phyloP scores from a whole-genome alignment of 495 filamentous ascomycete genomes.

The Hyaloscypha variabilis region DNA sequence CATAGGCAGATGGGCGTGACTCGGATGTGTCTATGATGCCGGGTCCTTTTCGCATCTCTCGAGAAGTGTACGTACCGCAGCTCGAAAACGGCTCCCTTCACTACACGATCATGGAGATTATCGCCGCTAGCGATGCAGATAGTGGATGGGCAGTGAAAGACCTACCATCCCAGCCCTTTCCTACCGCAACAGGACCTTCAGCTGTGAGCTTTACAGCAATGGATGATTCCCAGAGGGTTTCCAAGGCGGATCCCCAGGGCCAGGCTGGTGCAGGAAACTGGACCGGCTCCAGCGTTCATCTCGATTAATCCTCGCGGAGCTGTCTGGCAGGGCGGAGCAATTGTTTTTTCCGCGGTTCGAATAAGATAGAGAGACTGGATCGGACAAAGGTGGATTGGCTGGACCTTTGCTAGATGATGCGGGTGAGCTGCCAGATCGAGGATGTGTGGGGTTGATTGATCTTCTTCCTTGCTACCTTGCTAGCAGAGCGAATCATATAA shows the following conservation, averaged over 20 bases:
- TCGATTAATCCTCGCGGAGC: constrained; percentile 14
- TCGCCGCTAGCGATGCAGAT: constrained; percentile 32
- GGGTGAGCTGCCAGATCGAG: neutral
- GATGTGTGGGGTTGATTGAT: constrained; percentile 5
- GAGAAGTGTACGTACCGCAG: constrained; percentile 44
- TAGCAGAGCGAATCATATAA: constrained; percentile 4
- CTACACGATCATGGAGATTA: constrained; percentile 48
- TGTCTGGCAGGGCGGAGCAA: neutral
- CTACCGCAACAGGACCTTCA: constrained; percentile 25
- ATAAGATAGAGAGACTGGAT: neutral
- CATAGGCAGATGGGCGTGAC: constrained; percentile 51
- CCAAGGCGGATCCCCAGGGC: constrained; percentile 16
- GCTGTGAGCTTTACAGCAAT: constrained; percentile 19
- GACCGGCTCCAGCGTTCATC: constrained; percentile 11
- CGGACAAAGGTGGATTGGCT: neutral
- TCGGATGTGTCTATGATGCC: constrained; percentile 34
- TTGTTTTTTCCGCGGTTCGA: neutral
- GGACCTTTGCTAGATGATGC: neutral
- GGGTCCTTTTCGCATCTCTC: constrained; percentile 30
- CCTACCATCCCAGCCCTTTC: constrained; percentile 21
- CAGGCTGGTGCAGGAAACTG: constrained; percentile 5
- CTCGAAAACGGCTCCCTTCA: constrained; percentile 44
- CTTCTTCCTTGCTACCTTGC: neutral
- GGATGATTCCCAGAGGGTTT: constrained; percentile 16
- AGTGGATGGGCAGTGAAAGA: constrained; percentile 32